Evolutionary conservation across 306 rosid genomes (phyloP).

Genomic region (Prunus mume): DNA sequence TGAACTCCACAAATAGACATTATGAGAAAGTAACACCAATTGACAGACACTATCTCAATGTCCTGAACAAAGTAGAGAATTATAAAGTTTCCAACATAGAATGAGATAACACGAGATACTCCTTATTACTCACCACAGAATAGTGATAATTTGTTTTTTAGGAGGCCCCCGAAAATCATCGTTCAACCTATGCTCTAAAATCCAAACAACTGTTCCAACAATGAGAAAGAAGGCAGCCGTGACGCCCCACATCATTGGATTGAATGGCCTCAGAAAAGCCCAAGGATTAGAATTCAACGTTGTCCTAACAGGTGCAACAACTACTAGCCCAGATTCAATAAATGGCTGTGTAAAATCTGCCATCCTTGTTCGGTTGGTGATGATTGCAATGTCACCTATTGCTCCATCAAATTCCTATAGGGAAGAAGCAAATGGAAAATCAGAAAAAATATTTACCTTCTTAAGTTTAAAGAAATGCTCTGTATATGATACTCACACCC

Average conservation of each 20-base stretch:
- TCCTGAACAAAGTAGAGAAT: not conserved
- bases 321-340: constrained; percentile 87
- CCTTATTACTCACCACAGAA: constrained; percentile 59
- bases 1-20: not conserved
- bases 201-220: constrained; percentile 86
- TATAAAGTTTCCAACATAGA: not conserved
- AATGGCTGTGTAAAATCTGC: constrained; percentile 95
- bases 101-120: not conserved
- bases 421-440: constrained; percentile 24
- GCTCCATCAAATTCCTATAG: constrained; percentile 75
- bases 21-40: constrained; percentile 6
- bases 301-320: constrained; percentile 64
- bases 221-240: constrained; percentile 70
- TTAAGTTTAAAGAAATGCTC: constrained; percentile 9
- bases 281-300: constrained; percentile 53
- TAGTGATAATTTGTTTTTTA: constrained; percentile 62
- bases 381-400: constrained; percentile 85
- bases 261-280: constrained; percentile 89
- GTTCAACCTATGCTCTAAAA: constrained; percentile 88
- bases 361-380: constrained; percentile 74
- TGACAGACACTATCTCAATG: not conserved
- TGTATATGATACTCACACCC: constrained; percentile 58
- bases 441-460: constrained; percentile 25
- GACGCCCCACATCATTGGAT: constrained; percentile 64
- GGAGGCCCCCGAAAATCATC: constrained; percentile 97